phyloP scores from a whole-genome alignment of 176 grass and related monocot species.

The Cocos nucifera region DNA sequence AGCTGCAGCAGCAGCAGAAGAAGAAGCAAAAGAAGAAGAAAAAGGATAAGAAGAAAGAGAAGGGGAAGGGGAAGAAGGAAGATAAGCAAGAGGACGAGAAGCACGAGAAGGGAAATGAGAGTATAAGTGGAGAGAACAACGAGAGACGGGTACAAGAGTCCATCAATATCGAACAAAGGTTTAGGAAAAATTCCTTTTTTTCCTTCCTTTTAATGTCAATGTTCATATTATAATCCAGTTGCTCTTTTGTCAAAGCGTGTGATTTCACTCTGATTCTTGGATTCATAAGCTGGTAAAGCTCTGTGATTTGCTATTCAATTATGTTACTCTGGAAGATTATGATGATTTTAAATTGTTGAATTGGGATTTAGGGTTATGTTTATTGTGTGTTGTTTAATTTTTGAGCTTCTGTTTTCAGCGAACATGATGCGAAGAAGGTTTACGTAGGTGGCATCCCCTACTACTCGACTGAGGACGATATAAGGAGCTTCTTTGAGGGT shows the following conservation, averaged over 20 bases:
- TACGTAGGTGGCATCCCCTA: slow-evolving; percentile 96
- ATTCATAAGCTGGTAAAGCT: no score
- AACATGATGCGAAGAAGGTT: slow-evolving; percentile 62
- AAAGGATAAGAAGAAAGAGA: slow-evolving; percentile 21
- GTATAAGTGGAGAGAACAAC: background rate
- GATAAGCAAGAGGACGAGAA: background rate
- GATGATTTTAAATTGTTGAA: background rate
- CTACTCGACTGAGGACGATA: slow-evolving; percentile 91
- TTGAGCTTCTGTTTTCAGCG: slow-evolving; percentile 35
- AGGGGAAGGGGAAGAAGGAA: slow-evolving; percentile 15
- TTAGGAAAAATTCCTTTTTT: no score
- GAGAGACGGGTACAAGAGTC: slow-evolving; percentile 1
- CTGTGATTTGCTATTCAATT: background rate
- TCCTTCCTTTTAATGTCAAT: no score
- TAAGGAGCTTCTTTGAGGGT: slow-evolving; percentile 78
- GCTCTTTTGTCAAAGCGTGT: no score
- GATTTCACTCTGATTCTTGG: no score
- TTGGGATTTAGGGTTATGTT: background rate
- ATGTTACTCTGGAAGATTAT: background rate
- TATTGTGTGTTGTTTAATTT: background rate
- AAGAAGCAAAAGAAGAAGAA: slow-evolving; percentile 20
- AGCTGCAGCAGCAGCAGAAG: background rate
- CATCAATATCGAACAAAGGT: background rate
- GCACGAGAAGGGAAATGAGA: background rate
- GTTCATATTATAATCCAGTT: no score